Percentiles rank a stretch among this genome's conserved stretches.
phyloP scores from a whole-genome alignment of 257 asterid genomes.

The Salvia hispanica region DNA sequence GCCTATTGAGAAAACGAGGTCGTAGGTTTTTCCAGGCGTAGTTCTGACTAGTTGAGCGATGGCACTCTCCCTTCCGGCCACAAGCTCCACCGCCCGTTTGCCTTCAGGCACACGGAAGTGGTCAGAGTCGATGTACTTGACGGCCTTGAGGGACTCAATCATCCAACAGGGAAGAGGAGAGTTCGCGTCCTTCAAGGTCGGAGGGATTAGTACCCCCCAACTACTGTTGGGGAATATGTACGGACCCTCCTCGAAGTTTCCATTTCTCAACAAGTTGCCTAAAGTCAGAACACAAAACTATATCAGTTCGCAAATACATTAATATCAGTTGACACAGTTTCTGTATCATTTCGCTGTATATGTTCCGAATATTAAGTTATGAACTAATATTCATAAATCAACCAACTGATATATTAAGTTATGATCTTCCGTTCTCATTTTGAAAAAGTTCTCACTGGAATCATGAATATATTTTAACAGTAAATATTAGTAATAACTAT shows the following conservation, averaged over 20 bases:
- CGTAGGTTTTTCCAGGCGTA: conserved; percentile 45
- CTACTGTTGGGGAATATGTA: conserved; percentile 62
- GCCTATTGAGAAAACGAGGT: conserved; percentile 58
- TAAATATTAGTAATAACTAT: no score
- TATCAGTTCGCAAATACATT: no score
- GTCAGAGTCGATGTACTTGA: conserved; percentile 69
- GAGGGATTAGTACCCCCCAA: conserved; percentile 78
- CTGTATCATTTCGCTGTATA: no score
- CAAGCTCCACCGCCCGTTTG: conserved; percentile 63
- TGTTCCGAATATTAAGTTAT: no score
- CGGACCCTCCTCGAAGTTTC: conserved; percentile 90
- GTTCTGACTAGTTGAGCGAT: conserved; percentile 62
- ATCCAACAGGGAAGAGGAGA: conserved; percentile 88
- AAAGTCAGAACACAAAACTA: no score
- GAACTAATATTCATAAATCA: no score
- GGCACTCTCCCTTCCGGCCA: conserved; percentile 78
- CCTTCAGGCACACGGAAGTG: conserved; percentile 75
- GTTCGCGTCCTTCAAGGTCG: conserved; percentile 74
- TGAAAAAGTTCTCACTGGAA: no score
- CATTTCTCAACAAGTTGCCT: conserved; percentile 73
- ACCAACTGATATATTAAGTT: no score
- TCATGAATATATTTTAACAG: no score
- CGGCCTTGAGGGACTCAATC: conserved; percentile 78
- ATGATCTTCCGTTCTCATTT: no score
- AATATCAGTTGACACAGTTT: no score